Evolutionary conservation across 345 rosid genomes (phyloP), one percentile per base, ranked within the genome.

Genomic region (Hevea brasiliensis): DNA sequence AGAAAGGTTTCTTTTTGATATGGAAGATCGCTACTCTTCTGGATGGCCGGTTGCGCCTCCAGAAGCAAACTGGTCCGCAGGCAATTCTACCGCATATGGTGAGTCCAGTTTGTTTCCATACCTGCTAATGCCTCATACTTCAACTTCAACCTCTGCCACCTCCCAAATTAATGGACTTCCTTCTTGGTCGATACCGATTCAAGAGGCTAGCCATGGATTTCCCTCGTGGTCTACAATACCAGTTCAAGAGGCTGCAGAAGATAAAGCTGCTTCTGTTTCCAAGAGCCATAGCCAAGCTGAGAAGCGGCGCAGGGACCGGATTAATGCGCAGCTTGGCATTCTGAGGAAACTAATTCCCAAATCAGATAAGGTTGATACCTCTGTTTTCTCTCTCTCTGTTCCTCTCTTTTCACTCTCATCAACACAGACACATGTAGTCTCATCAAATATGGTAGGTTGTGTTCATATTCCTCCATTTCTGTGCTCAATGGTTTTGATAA

Each of bases 231-330:
- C 57, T 12, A 7, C 55, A 7, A 4, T 67, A 11, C 79, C 80
- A 4, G 10, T 60, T 65, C 80, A 77, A 48, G 84, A 59, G 15
- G n/a, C 75, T 65, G 81, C 66, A 32, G 85, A 85, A 57, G 81
- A 80, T 21, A 81, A 60, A 40, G 72, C 85, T 11, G 77, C 87
- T 17, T 65, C 80, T 2, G 74, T 61, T 47, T 85, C 87, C 47
- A 88, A 72, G 41, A 88, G 88, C 72, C 98, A 94, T 76, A 92
- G 97, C 79, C 87, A 87, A 9, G 98, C 98, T 0, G 98, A 94
- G 86, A 92, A 94, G 80, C 78, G 97, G 53, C 91, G 98, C 29
- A 79, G 98, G 45, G 98, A 94, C 79, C 80, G 97, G 60, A 94
- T 92, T 50, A 92, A 89, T 76, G 81, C 90, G 0, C 98, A 94